These are phyloP conservation scores for Huntiella abstrusa DNA, from an alignment of 2,329 filamentous ascomycete genomes.

Conservation along the genomic window DNA sequence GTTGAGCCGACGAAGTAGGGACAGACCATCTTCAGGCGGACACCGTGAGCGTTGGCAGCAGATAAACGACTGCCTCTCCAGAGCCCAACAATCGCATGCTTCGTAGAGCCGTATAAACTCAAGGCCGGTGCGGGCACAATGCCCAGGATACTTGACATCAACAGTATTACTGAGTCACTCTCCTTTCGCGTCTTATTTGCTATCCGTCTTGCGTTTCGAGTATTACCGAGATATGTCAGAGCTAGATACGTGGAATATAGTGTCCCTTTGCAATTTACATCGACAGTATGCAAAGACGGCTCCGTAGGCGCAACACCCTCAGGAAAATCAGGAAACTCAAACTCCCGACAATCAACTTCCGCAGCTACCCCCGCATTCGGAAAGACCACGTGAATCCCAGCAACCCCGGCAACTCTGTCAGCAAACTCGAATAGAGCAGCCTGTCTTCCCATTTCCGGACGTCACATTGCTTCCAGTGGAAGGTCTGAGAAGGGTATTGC, in stretches of 20 bases:
- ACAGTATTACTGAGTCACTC: slow-evolving; percentile 33
- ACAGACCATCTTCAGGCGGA: slow-evolving; percentile 46
- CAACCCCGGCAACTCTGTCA: slow-evolving; percentile 29
- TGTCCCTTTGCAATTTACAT: slow-evolving; percentile 45
- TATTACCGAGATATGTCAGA: slow-evolving; percentile 32
- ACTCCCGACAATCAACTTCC: slow-evolving; percentile 16
- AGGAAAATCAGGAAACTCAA: slow-evolving; percentile 29
- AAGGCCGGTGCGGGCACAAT: slow-evolving; percentile 25
- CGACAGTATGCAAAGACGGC: slow-evolving; percentile 34
- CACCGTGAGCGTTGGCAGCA: slow-evolving; percentile 22
- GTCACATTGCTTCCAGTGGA: slow-evolving; percentile 42
- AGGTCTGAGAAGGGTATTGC: slow-evolving; percentile 19
- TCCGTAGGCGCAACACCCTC: slow-evolving; percentile 21
- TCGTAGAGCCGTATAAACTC: slow-evolving; percentile 24
- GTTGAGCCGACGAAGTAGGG: slow-evolving; percentile 49
- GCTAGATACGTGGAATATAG: slow-evolving; percentile 48
- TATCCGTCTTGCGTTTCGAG: slow-evolving; percentile 13
- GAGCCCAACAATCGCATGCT: slow-evolving; percentile 47
- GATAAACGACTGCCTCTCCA: slow-evolving; percentile 39
- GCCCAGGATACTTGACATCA: slow-evolving; percentile 44
- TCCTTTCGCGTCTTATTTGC: slow-evolving; percentile 21
- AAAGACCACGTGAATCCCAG: slow-evolving; percentile 33
- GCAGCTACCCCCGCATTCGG: slow-evolving; percentile 45
- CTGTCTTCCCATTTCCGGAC: slow-evolving; percentile 48
- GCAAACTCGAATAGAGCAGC: slow-evolving; percentile 43